Evolutionary conservation across 257 asterid genomes (phyloP), one percentile per base, ranked within the genome.

Genomic region (Nicotiana tabacum): DNA sequence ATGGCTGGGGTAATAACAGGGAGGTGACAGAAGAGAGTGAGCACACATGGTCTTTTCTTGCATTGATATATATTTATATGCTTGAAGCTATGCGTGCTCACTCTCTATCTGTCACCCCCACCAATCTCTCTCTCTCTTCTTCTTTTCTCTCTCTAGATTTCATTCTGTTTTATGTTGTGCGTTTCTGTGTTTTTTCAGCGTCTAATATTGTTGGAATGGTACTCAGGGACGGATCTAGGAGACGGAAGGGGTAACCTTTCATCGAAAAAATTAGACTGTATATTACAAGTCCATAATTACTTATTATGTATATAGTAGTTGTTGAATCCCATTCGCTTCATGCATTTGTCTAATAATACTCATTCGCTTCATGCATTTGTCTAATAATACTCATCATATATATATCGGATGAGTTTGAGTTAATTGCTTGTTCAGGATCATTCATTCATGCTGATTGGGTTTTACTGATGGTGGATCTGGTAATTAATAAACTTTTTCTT

Each of bases 21-120:
- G 94, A 83, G 92, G 95, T 94, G 97, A 94, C 97, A 69, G 77
- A 94, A 94, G 98, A 94, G 98, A 94, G 98, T 94, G 98, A 92
- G 98, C 98, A 92, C 98, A 85, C 77, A 90, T 92, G 94, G 98
- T 90, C 89, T 87, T 93, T 93, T 93, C 97, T 90, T 90, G 95
- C 95, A 91, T 92, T 84, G 46, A 6, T 37, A 37, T 37, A 39
- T 37, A 77, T 2, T 60, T 4, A 46, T 77, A 84, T 92, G 95
- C 91, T 89, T 82, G 97, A 88, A 93, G 85, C 95, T 92, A 92
- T 92, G 84, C 64, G 97, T 93, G 97, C 97, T 92, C 90, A 92
- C 95, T 64, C 97, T 93, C 97, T 93, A 15, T 85, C 97, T 93
- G 97, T 93, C 97, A 93, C 90, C 95, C 95, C 77, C 11, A 87